These are phyloP conservation scores for Cyclocybe aegerita DNA, from an alignment of 768 basidiomycete genomes.

Conservation along the genomic window DNA sequence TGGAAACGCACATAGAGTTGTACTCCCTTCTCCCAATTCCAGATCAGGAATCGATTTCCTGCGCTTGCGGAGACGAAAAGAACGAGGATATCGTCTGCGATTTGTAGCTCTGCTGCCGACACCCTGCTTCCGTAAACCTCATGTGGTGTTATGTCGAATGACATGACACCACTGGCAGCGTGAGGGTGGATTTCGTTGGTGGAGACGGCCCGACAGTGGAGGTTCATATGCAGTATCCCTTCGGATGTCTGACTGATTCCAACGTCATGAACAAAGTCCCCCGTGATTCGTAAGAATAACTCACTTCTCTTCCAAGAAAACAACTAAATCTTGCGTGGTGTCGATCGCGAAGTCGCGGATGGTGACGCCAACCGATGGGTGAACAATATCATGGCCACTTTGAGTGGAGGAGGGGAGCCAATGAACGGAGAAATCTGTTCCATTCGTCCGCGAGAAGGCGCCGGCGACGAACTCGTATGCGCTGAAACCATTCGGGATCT, in stretches of 20 bases:
- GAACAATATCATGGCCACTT: not conserved
- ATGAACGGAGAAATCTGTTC: not conserved
- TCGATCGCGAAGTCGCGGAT: conserved; percentile 7
- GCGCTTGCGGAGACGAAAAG: not conserved
- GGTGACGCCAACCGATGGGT: not conserved
- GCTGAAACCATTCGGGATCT: not conserved
- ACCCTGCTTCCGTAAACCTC: not conserved
- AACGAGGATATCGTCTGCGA: conserved; percentile 4
- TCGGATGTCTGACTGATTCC: not conserved
- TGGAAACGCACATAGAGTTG: conserved; percentile 5
- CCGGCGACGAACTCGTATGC: conserved; percentile 7
- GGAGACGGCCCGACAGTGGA: conserved; percentile 8
- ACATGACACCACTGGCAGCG: not conserved
- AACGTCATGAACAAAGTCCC: too few species aligned
- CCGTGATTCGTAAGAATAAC: not conserved
- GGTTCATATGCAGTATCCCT: not conserved
- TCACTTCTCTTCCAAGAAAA: conserved; percentile 1
- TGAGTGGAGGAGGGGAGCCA: conserved; percentile 1
- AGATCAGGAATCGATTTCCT: not conserved
- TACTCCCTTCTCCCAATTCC: conserved; percentile 9
- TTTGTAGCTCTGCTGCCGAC: not conserved
- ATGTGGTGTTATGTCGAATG: not conserved
- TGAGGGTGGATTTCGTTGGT: conserved; percentile 1
- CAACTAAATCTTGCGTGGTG: conserved; percentile 7
- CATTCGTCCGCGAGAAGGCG: not conserved